A percentile compares a stretch with the other conserved stretches of the same genome.
Evolutionary conservation across 352 stramenopile genomes (phyloP).

Genomic region (Plasmopara muralis): DNA sequence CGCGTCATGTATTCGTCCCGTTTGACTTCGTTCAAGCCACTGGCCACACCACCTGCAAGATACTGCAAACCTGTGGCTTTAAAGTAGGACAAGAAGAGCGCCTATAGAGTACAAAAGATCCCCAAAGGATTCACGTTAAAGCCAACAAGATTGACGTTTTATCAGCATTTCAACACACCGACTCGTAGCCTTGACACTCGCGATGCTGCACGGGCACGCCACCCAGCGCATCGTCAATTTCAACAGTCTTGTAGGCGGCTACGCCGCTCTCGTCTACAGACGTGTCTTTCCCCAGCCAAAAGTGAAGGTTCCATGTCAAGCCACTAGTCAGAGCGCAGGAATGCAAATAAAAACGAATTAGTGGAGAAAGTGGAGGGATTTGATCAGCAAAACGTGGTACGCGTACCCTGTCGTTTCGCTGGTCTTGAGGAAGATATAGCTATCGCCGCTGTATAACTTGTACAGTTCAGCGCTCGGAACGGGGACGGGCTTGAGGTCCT

Average conservation of each 20-base stretch:
- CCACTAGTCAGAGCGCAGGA: constrained; percentile 15
- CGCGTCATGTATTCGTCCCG: constrained; percentile 77
- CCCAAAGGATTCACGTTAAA: not conserved
- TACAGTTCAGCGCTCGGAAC: constrained; percentile 55
- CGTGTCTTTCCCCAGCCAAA: constrained; percentile 93
- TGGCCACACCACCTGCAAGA: constrained; percentile 88
- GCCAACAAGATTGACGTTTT: not conserved
- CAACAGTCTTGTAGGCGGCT: constrained; percentile 95
- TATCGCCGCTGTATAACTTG: constrained; percentile 93
- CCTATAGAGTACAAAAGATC: constrained; percentile 14
- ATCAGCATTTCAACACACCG: constrained; percentile 25
- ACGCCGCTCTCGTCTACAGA: constrained; percentile 91
- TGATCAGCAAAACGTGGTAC: constrained; percentile 1
- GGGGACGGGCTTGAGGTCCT: constrained; percentile 67
- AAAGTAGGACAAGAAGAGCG: constrained; percentile 93
- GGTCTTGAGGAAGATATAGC: constrained; percentile 94
- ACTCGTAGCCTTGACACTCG: constrained; percentile 72
- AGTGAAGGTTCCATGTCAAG: constrained; percentile 90
- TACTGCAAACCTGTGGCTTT: constrained; percentile 88
- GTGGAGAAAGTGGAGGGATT: not conserved
- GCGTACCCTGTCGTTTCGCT: constrained; percentile 40
- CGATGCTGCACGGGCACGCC: constrained; percentile 91
- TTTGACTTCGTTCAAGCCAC: constrained; percentile 91
- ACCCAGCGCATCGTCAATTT: constrained; percentile 92
- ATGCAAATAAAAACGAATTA: not conserved